A percentile compares a stretch with the other conserved stretches of the same genome.
Evolutionary conservation across 1,284 basidiomycete genomes (phyloP).

Genomic region (Rhodotorula sp.): DNA sequence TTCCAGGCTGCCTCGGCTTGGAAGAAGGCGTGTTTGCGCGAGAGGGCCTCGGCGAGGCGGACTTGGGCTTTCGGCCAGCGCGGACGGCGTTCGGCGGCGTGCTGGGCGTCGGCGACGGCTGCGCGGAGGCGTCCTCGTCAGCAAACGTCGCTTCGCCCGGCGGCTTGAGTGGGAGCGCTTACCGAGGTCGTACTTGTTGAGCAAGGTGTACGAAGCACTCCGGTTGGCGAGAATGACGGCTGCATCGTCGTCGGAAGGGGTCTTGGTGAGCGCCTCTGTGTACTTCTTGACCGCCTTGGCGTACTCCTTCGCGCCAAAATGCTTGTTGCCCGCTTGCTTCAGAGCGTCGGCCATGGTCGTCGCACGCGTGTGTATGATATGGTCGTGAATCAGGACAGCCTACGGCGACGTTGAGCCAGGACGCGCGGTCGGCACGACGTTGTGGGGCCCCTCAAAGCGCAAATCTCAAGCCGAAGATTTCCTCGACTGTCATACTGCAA

Average conservation of each 20-base stretch:
- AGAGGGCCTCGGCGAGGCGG: not conserved
- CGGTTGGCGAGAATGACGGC: constrained; percentile 4
- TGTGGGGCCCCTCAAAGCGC: too few species aligned
- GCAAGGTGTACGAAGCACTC: not conserved
- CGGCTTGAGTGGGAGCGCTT: too few species aligned
- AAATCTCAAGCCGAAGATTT: too few species aligned
- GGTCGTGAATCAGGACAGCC: too few species aligned
- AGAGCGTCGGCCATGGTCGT: not conserved
- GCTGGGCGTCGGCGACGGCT: not conserved
- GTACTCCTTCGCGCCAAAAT: not conserved
- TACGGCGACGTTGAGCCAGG: too few species aligned
- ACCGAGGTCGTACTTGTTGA: not conserved
- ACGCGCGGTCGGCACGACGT: too few species aligned
- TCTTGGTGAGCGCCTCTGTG: not conserved
- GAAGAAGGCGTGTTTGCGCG: not conserved
- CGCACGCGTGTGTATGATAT: not conserved
- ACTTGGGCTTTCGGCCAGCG: not conserved
- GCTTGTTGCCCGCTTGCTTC: constrained; percentile 2
- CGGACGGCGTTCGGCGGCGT: not conserved
- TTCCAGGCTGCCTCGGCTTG: not conserved
- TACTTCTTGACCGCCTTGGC: not conserved
- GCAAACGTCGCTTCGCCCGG: too few species aligned
- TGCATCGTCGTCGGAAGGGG: not conserved
- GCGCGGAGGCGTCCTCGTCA: too few species aligned
- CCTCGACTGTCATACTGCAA: too few species aligned